Conservation (phyloP, 352 stramenopile genomes). For the Plasmopara viticola region DNA sequence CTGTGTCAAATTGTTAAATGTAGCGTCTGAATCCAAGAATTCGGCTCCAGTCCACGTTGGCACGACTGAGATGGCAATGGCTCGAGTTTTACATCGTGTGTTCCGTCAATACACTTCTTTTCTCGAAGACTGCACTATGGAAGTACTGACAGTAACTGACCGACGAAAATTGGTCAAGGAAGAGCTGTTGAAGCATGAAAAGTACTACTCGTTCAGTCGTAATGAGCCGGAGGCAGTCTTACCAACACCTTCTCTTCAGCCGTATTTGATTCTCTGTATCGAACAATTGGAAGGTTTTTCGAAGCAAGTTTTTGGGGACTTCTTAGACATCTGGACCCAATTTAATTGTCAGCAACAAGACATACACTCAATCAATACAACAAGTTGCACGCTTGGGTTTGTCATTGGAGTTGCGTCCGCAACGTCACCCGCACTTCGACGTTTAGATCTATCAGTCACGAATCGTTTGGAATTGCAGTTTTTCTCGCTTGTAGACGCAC, state of each 20-base stretch:
- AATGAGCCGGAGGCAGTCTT: background rate
- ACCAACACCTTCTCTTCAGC: conserved; percentile 5
- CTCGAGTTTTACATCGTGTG: conserved; percentile 41
- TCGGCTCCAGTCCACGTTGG: conserved; percentile 16
- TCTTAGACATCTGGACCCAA: conserved; percentile 67
- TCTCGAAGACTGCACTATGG: conserved; percentile 12
- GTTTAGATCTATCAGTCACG: conserved; percentile 49
- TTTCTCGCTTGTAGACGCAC: conserved; percentile 70
- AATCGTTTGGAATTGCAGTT: conserved; percentile 65
- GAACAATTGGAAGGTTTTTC: conserved; percentile 67
- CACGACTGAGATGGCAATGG: conserved; percentile 43
- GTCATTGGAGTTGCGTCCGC: conserved; percentile 64
- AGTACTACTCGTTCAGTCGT: conserved; percentile 29
- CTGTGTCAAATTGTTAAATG: conserved; percentile 15
- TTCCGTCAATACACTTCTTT: conserved; percentile 24
- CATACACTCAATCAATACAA: background rate
- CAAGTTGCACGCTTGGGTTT: conserved; percentile 36
- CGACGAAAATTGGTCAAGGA: conserved; percentile 18
- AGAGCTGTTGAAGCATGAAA: conserved; percentile 25
- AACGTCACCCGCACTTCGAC: conserved; percentile 55
- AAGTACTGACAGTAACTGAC: conserved; percentile 7
- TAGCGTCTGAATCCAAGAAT: conserved; percentile 3
- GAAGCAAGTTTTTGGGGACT: conserved; percentile 52
- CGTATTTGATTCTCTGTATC: conserved; percentile 67
- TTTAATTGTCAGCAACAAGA: conserved; percentile 26